Evolutionary conservation across 2,329 filamentous ascomycete species (phyloP), one percentile per base, ranked within the genome.

Genomic region (Hypoxylon sp.): DNA sequence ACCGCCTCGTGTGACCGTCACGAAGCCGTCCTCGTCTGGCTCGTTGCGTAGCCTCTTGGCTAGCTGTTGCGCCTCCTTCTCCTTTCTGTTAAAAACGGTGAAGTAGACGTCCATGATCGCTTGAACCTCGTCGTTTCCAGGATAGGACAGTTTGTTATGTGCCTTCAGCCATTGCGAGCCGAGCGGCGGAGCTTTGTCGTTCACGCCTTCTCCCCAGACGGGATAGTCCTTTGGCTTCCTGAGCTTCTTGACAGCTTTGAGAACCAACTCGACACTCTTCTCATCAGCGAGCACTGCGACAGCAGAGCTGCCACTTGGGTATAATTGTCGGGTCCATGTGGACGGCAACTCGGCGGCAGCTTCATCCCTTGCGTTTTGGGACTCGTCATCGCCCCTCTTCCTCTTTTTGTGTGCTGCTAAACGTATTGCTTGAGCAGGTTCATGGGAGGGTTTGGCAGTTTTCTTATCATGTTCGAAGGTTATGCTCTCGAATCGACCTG

Each of bases 1-100:
- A 41, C 92, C 92, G 25, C 94, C 94, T 60, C 92, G 87, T 1
- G 90, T 92, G 23, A 99, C 96, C 2, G 94, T 98, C 52, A 98
- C 87, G 78, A 99, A 99, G 1, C 96, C 96, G 79, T 99, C 96
- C 76, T 93, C 94, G 79, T 99, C 96, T 0, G 95, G 93, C 75
- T 93, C 90, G 72, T 91, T 91, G 67, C 93, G 89, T 67, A 91
- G 82, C 60, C 87, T 82, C 81, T 88, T 89, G 77, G 81, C 91
- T 76, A 83, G 85, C 81, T 82, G 90, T 71, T 76, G 86, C 73
- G 84, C 90, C 80, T 84, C 90, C 80, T 79, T 89, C 84, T 87
- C 92, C 81, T 84, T 93, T 82, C 76, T 87, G 82, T 85, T 91
- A 82, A 94, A 98, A n/a, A 89, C 84, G 21, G 87, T 86, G 86